These are phyloP conservation scores for Cichorium intybus DNA, from an alignment of 140 eudicot species.

Conservation along the genomic window DNA sequence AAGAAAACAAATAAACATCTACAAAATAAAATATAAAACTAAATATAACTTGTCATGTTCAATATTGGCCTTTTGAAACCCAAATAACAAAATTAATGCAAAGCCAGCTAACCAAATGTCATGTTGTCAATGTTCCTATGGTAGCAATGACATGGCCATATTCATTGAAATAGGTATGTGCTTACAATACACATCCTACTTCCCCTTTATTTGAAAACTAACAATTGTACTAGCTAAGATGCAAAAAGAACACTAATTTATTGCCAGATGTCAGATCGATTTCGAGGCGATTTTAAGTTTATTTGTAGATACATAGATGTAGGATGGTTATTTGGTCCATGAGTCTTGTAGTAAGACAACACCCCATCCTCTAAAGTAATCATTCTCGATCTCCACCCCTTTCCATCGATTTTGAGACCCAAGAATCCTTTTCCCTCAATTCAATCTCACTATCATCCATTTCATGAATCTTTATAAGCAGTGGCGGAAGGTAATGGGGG, in stretches of 20 bases:
- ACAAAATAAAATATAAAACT: too few species aligned
- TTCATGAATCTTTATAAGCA: slow-evolving; percentile 33
- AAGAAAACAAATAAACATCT: too few species aligned
- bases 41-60: slow-evolving; percentile 5
- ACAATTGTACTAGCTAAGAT: slow-evolving; percentile 6
- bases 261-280: neutral
- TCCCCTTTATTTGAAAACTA: neutral
- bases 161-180: neutral
- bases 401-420: slow-evolving; percentile 45
- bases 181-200: neutral
- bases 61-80: slow-evolving; percentile 5
- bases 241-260: neutral
- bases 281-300: neutral
- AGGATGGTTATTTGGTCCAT: slow-evolving; percentile 98
- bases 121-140: slow-evolving; percentile 19
- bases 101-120: slow-evolving; percentile 26
- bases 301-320: too few species aligned
- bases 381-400: slow-evolving; percentile 98
- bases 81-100: slow-evolving; percentile 21
- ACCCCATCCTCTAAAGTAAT: slow-evolving; percentile 94
- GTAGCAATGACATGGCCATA: slow-evolving; percentile 10
- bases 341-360: slow-evolving; percentile 83
- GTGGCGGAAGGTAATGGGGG: too few species aligned
- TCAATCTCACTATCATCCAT: slow-evolving; percentile 42
- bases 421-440: slow-evolving; percentile 37